Conservation (phyloP, 129 eudicot species). For the Artemisia argyi region DNA sequence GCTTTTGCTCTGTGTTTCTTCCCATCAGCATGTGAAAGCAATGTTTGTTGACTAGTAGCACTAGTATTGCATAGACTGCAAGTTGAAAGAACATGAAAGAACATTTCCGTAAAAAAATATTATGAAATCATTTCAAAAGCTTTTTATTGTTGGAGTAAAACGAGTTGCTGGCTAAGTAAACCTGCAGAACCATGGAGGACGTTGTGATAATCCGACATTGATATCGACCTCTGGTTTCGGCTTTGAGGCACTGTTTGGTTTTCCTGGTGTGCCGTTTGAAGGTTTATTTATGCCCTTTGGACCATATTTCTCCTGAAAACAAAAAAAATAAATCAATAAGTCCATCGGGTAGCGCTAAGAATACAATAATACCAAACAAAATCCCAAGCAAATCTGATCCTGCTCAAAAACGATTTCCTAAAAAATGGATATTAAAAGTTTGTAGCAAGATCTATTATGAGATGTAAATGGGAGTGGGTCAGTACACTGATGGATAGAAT, state of each 20-base stretch:
- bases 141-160: too few relatives aligned
- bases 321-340: constrained; percentile 4
- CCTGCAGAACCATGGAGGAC: constrained; percentile 99
- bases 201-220: constrained; percentile 83
- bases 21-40: constrained; percentile 90
- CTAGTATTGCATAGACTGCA: constrained; percentile 90
- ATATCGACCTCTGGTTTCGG: constrained; percentile 81
- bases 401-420: too few relatives aligned
- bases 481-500: too few relatives aligned
- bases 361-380: not conserved
- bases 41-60: constrained; percentile 90
- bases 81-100: constrained; percentile 1
- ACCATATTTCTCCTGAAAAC: constrained; percentile 95
- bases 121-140: too few relatives aligned
- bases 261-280: constrained; percentile 56
- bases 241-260: constrained; percentile 58
- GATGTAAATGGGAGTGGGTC: too few relatives aligned
- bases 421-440: too few relatives aligned
- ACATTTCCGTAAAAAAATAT: not conserved
- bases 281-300: constrained; percentile 85
- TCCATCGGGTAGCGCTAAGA: not conserved
- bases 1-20: constrained; percentile 95
- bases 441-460: too few relatives aligned
- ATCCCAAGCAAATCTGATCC: not conserved
- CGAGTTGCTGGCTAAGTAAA: constrained; percentile 9